Percentiles rank a stretch among this genome's conserved stretches.
These are phyloP conservation scores for Fusarium falciforme DNA, from an alignment of 2,329 filamentous ascomycete genomes.

Conservation along the genomic window DNA sequence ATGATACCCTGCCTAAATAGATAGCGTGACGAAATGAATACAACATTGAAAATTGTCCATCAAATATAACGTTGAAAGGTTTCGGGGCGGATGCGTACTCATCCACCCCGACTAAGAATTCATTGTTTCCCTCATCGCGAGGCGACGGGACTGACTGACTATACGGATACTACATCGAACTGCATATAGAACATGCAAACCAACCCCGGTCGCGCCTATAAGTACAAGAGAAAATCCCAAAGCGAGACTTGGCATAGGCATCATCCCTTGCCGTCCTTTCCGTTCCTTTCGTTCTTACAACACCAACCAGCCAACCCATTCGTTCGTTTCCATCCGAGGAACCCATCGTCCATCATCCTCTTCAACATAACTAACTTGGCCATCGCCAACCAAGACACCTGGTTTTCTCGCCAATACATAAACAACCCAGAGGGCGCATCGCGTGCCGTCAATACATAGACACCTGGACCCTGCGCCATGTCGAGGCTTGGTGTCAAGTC, in stretches of 20 bases:
- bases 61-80: background rate
- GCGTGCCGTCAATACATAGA: constrained; percentile 16
- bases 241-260: constrained; percentile 2
- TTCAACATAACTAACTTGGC: background rate
- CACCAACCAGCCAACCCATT: background rate
- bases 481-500: constrained; percentile 12
- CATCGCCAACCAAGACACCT: background rate
- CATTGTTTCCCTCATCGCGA: constrained; percentile 29
- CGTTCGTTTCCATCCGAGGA: constrained; percentile 7
- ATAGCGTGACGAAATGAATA: background rate
- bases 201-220: constrained; percentile 31
- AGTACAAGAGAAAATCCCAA: constrained; percentile 39
- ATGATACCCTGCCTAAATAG: constrained; percentile 23
- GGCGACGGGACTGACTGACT: constrained; percentile 1
- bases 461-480: constrained; percentile 25
- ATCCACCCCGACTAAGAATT: constrained; percentile 22
- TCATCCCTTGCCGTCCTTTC: background rate
- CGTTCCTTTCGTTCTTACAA: background rate
- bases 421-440: constrained; percentile 6
- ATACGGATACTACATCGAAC: constrained; percentile 20
- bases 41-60: background rate
- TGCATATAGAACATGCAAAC: constrained; percentile 17
- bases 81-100: constrained; percentile 7
- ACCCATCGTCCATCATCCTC: background rate
- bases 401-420: constrained; percentile 16